A percentile compares a stretch with the other conserved stretches of the same genome.
phyloP scores from a whole-genome alignment of 2,329 filamentous ascomycete species.

The Pezicula radicicola region DNA sequence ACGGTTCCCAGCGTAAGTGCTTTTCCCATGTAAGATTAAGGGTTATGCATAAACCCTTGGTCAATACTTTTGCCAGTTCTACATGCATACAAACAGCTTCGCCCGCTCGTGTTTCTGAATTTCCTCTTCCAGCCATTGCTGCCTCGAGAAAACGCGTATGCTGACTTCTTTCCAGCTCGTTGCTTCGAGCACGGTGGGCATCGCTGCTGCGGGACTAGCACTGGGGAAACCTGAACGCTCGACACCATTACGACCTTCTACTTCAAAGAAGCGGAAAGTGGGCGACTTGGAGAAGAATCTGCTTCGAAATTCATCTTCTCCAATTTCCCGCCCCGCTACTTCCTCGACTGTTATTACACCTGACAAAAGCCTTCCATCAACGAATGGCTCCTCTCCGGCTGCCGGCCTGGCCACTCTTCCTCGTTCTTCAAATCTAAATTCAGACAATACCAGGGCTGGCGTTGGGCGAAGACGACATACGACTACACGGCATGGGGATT shows the following conservation, averaged over 20 bases:
- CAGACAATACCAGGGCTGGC: slow-evolving; percentile 19
- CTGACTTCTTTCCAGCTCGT: slow-evolving; percentile 26
- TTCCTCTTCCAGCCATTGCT: background rate
- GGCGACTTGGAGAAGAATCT: slow-evolving; percentile 16
- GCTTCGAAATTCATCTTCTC: slow-evolving; percentile 15
- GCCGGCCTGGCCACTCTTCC: slow-evolving; percentile 9
- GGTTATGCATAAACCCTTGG: slow-evolving; percentile 2
- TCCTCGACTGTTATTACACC: slow-evolving; percentile 25
- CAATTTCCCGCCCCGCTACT: slow-evolving; percentile 23
- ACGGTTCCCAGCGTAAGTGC: slow-evolving; percentile 28
- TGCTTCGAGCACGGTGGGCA: slow-evolving; percentile 31
- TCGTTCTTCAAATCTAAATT: slow-evolving; percentile 13
- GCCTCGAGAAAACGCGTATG: background rate
- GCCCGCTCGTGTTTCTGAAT: background rate
- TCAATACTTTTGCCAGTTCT: slow-evolving; percentile 4
- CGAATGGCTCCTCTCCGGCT: slow-evolving; percentile 12
- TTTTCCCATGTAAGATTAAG: slow-evolving; percentile 8
- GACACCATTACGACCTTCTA: slow-evolving; percentile 20
- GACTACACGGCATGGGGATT: slow-evolving; percentile 19
- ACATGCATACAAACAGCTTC: background rate
- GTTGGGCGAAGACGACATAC: slow-evolving; percentile 17
- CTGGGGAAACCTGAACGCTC: slow-evolving; percentile 27
- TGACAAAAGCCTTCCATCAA: slow-evolving; percentile 12
- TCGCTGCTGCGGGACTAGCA: slow-evolving; percentile 29
- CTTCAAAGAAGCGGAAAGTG: slow-evolving; percentile 27